These are phyloP conservation scores for Fraxinus ornus DNA, from an alignment of 305 asterid genomes.

Conservation along the genomic window DNA sequence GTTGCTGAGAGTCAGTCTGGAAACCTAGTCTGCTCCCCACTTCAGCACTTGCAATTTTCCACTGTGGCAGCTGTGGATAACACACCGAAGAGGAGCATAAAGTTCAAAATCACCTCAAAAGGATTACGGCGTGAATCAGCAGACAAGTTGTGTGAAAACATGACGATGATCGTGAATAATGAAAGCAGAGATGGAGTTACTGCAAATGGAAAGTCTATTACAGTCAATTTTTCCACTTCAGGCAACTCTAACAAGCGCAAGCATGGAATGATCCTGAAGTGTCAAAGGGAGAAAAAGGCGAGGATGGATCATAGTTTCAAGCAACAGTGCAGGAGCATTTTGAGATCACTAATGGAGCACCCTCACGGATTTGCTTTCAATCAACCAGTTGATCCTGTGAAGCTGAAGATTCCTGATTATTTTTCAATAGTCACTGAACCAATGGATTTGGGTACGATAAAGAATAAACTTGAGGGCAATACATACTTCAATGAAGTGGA, in stretches of 20 bases:
- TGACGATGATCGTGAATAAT: conserved; percentile 7
- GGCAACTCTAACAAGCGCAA: conserved; percentile 46
- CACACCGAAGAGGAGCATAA: conserved; percentile 32
- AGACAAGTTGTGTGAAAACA: conserved; percentile 24
- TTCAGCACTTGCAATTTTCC: conserved; percentile 14
- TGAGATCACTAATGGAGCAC: conserved; percentile 53
- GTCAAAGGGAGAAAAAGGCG: conserved; percentile 38
- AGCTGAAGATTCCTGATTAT: conserved; percentile 67
- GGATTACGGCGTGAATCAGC: conserved; percentile 32
- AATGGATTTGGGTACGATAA: conserved; percentile 85
- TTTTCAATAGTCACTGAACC: conserved; percentile 54
- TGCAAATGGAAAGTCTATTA: conserved; percentile 12
- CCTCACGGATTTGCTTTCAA: conserved; percentile 41
- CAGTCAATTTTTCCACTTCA: conserved; percentile 24
- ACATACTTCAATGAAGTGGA: conserved; percentile 45
- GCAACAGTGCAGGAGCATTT: conserved; percentile 41
- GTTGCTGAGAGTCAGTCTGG: conserved; percentile 25
- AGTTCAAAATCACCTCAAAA: conserved; percentile 48
- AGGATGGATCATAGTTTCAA: conserved; percentile 53
- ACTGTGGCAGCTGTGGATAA: conserved; percentile 35
- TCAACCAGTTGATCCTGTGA: conserved; percentile 76
- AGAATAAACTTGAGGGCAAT: conserved; percentile 48
- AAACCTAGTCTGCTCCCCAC: conserved; percentile 12
- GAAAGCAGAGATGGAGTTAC: conserved; percentile 15
- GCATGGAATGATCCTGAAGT: conserved; percentile 33